These are phyloP conservation scores for Kwoniella bestiolae DNA, from an alignment of 768 basidiomycete genomes.

Conservation along the genomic window DNA sequence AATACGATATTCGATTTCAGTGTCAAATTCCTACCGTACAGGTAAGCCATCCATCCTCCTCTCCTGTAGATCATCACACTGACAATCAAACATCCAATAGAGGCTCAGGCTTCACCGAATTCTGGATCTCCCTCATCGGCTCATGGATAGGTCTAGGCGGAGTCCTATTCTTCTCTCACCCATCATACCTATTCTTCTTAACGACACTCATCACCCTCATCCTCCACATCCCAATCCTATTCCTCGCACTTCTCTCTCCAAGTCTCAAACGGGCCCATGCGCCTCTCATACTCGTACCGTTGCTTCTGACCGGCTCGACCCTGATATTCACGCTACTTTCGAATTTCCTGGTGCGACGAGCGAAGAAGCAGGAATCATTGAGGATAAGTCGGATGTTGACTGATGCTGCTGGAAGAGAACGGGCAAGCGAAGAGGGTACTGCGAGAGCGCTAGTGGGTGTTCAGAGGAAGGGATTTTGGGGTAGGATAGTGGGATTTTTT, in stretches of 20 bases:
- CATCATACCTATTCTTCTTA: conserved; percentile 55
- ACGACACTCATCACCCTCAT: conserved; percentile 51
- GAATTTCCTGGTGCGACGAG: conserved; percentile 51
- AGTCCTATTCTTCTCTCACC: conserved; percentile 55
- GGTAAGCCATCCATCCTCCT: conserved; percentile 23
- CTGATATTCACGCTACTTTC: conserved; percentile 47
- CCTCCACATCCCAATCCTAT: conserved; percentile 47
- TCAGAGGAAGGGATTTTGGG: conserved; percentile 42
- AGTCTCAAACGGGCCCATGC: conserved; percentile 39
- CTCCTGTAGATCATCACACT: not conserved
- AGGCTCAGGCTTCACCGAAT: conserved; percentile 53
- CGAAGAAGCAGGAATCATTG: conserved; percentile 44
- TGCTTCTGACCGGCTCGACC: conserved; percentile 42
- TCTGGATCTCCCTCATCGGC: conserved; percentile 53
- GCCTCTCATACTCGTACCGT: conserved; percentile 50
- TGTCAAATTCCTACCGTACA: conserved; percentile 31
- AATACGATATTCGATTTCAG: conserved; percentile 48
- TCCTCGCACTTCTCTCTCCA: conserved; percentile 47
- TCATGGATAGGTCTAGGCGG: conserved; percentile 54
- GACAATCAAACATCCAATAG: conserved; percentile 19
- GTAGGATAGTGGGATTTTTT: conserved; percentile 36
- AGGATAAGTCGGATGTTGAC: conserved; percentile 50
- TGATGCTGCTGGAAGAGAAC: conserved; percentile 38
- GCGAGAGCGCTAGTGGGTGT: conserved; percentile 51
- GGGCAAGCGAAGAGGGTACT: conserved; percentile 41